Base-by-base conservation (phyloP, 129 eudicot genomes). In the Apium graveolens region DNA sequence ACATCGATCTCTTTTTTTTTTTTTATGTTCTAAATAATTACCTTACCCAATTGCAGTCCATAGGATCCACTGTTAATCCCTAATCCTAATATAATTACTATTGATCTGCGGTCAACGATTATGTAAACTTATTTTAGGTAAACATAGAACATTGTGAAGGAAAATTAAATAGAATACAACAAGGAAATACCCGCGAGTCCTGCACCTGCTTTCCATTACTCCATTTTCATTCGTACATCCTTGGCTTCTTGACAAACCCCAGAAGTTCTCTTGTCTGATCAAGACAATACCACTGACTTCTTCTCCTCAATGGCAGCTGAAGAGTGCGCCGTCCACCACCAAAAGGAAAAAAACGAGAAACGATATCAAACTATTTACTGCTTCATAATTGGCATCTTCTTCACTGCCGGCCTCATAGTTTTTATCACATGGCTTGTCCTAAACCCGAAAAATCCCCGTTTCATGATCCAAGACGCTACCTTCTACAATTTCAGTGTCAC, bases 391-490 rank as follows among this genome's bases (percentile, higher is more conserved):
- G 70, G 38, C 78, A 11, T 55, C 70, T 5, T 70, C 76, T 0
- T 71, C 70, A 38, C 80, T 53, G 24, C 53, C 38, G 81, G 76
- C 48, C 31, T 80, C 49, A 4, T 69, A 43, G 34, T 72, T 74
- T 81, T 83, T 63, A 80, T 80, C n/a, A 10, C 45, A 31, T 80
- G 60, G 70, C 76, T 48, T 34, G 72, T 80, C 75, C 79, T 84
- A 49, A 79, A 53, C 48, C 86, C 84, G 24, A n/a, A 78, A 39
- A 80, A 71, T 20, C 86, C 83, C 27, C 63, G 27, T 6, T 84
- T 84, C 79, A 13, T 60, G 35, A 80, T 84, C 83, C 79, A 69
- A 34, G 83, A 84, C 76, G 76, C 81, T 57, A 84, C 78, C 63
- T 43, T 84, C 31, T 76, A 75, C 81, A 53, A 48, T 26, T 43